These are phyloP conservation scores for Dimargaris xerosporica DNA, from an alignment of 192 early-diverging fungal species.

Conservation along the genomic window DNA sequence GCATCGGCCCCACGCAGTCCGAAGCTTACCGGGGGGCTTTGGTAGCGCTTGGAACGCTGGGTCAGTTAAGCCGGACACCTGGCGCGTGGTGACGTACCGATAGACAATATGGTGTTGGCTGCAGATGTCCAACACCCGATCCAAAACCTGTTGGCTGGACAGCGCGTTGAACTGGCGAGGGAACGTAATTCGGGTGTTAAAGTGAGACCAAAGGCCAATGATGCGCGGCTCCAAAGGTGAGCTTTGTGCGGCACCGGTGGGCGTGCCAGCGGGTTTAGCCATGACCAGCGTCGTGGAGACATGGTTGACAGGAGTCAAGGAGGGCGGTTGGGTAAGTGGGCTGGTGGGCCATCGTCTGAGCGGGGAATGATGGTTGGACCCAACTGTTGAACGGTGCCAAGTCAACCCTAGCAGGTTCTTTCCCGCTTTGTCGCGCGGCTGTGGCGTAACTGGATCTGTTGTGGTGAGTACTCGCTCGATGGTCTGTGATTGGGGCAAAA, in stretches of 20 bases:
- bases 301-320: background rate
- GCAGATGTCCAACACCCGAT: background rate
- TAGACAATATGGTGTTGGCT: background rate
- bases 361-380: background rate
- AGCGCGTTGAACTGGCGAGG: constrained; percentile 3
- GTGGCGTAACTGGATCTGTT: too few species aligned
- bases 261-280: background rate
- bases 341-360: too few species aligned
- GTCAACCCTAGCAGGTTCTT: background rate
- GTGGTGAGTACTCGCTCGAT: background rate
- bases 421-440: too few species aligned
- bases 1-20: too few species aligned
- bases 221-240: background rate
- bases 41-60: constrained; percentile 11
- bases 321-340: background rate
- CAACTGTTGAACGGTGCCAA: background rate
- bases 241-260: background rate
- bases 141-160: constrained; percentile 3
- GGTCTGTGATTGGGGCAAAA: background rate
- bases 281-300: background rate
- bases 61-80: background rate
- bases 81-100: background rate
- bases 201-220: background rate
- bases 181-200: constrained; percentile 4
- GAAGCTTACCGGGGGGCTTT: constrained; percentile 15